phyloP scores from a whole-genome alignment of 805 yeast genomes.

The Starmerella kuoi region DNA sequence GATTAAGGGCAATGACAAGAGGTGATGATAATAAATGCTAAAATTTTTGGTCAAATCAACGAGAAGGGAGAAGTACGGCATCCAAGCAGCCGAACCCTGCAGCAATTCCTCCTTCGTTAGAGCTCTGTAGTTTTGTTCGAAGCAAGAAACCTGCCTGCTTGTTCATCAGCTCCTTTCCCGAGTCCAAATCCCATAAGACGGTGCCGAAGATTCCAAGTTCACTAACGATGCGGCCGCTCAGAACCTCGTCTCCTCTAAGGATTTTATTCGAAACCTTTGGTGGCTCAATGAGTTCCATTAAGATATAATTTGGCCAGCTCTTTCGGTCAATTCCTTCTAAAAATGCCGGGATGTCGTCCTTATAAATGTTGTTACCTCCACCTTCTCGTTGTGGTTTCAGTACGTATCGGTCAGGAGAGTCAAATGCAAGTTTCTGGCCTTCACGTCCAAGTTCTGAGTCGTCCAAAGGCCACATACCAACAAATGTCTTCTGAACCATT shows the following conservation, averaged over 20 bases:
- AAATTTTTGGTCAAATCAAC: too few species aligned
- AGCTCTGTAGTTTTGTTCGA: slow-evolving; percentile 73
- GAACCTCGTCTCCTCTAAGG: slow-evolving; percentile 50
- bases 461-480: slow-evolving; percentile 78
- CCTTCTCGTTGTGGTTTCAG: slow-evolving; percentile 98
- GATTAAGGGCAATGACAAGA: too few species aligned
- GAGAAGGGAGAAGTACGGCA: slow-evolving; percentile 28
- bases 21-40: too few species aligned
- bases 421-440: slow-evolving; percentile 58
- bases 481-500: slow-evolving; percentile 50
- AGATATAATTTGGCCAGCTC: slow-evolving; percentile 81
- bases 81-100: slow-evolving; percentile 98
- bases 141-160: slow-evolving; percentile 71
- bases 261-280: slow-evolving; percentile 57
- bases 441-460: slow-evolving; percentile 44
- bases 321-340: slow-evolving; percentile 45
- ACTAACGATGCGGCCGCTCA: slow-evolving; percentile 65
- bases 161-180: slow-evolving; percentile 48
- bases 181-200: slow-evolving; percentile 54
- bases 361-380: slow-evolving; percentile 92
- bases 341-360: slow-evolving; percentile 69
- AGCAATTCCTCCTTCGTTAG: slow-evolving; percentile 97
- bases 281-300: slow-evolving; percentile 88
- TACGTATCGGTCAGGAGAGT: slow-evolving; percentile 59
- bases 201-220: slow-evolving; percentile 90